phyloP scores from a whole-genome alignment of 306 rosid genomes.

The Macrotyloma uniflorum region DNA sequence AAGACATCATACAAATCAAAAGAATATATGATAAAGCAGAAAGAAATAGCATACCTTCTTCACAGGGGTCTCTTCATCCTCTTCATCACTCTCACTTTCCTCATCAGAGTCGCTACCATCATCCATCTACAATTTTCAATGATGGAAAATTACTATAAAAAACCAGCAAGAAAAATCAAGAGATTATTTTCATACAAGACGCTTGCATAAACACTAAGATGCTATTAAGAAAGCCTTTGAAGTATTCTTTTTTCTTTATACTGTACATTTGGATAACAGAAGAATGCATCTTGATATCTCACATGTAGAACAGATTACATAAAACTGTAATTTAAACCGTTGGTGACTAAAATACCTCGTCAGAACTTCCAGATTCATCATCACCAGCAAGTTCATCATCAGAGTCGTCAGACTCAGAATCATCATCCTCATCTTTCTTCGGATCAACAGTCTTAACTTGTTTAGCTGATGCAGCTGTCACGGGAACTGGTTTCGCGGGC shows the following conservation, averaged over 20 bases:
- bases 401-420: slow-evolving; percentile 35
- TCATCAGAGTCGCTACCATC: slow-evolving; percentile 44
- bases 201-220: neutral
- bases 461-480: slow-evolving; percentile 41
- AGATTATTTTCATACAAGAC: neutral
- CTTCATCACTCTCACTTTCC: slow-evolving; percentile 52
- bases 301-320: neutral
- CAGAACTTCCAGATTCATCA: slow-evolving; percentile 43
- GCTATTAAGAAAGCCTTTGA: neutral
- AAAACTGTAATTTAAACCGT: neutral
- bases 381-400: slow-evolving; percentile 38
- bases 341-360: slow-evolving; percentile 44
- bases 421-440: slow-evolving; percentile 51
- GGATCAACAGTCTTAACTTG: slow-evolving; percentile 56
- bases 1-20: neutral
- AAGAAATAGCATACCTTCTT: slow-evolving; percentile 56
- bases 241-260: neutral
- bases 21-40: neutral
- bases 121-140: slow-evolving; percentile 42
- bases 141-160: neutral
- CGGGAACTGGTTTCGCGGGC: slow-evolving; percentile 31
- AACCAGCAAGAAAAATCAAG: neutral
- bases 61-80: slow-evolving; percentile 48
- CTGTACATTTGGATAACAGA: neutral
- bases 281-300: neutral